Conservation (phyloP, 1,284 basidiomycete species). For the Trichosporon faecale region DNA sequence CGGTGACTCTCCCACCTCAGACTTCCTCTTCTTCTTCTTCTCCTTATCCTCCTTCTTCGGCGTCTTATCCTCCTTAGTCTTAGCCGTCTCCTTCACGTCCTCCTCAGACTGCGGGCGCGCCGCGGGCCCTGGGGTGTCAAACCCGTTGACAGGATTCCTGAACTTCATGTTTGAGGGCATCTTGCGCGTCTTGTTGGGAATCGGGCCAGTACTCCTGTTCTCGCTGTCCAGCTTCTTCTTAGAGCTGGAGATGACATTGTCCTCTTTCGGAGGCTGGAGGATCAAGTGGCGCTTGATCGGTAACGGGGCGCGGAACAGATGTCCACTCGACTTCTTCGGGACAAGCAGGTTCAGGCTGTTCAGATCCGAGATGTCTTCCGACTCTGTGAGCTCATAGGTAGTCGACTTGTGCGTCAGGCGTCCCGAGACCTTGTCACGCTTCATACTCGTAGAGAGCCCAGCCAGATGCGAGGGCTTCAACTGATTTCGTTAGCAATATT, state of each 20-base stretch:
- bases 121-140: constrained; percentile 38
- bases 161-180: constrained; percentile 34
- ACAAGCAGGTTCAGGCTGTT: constrained; percentile 45
- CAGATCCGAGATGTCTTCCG: constrained; percentile 35
- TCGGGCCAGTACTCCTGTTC: background rate
- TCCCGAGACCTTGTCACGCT: constrained; percentile 20
- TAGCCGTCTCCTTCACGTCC: constrained; percentile 13
- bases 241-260: background rate
- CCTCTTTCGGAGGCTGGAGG: constrained; percentile 31
- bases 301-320: constrained; percentile 27
- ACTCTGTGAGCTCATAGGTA: constrained; percentile 35
- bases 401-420: constrained; percentile 32
- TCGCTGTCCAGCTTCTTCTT: background rate
- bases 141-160: constrained; percentile 41
- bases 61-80: constrained; percentile 11
- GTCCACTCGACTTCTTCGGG: constrained; percentile 26
- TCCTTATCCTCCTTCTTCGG: constrained; percentile 20
- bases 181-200: background rate
- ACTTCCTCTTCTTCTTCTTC: constrained; percentile 30
- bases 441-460: constrained; percentile 12
- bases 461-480: constrained; percentile 44
- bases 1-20: constrained; percentile 24
- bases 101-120: constrained; percentile 4
- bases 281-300: constrained; percentile 43
- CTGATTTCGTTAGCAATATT: constrained; percentile 19